A percentile compares a stretch with the other conserved stretches of the same genome.
These are phyloP conservation scores for Melampsora americana DNA, from an alignment of 1,284 basidiomycete genomes.

Conservation along the genomic window DNA sequence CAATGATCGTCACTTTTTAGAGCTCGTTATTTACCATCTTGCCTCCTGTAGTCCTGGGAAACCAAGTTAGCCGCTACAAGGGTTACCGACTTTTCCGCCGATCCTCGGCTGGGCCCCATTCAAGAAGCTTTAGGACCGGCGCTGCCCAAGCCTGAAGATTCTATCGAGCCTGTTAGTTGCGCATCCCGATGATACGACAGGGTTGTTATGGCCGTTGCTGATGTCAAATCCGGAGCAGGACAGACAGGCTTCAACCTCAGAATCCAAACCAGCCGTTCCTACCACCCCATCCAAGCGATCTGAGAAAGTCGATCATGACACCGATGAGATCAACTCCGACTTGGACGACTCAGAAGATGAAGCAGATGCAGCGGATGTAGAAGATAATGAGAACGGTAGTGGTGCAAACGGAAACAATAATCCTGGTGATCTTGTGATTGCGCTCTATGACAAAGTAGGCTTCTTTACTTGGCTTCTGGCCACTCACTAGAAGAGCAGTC, in stretches of 20 bases:
- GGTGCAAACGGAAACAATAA: constrained; percentile 57
- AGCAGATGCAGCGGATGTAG: constrained; percentile 67
- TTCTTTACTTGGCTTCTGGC: constrained; percentile 11
- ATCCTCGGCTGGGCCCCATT: constrained; percentile 38
- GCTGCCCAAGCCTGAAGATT: constrained; percentile 35
- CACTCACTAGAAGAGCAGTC: constrained; percentile 2
- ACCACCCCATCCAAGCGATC: constrained; percentile 27
- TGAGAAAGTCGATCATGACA: constrained; percentile 56
- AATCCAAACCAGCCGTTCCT: constrained; percentile 13
- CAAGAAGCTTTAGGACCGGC: constrained; percentile 37
- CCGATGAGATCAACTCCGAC: constrained; percentile 91
- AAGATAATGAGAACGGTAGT: constrained; percentile 62
- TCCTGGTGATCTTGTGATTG: constrained; percentile 87
- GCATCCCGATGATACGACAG: background rate
- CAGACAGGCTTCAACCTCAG: constrained; percentile 26
- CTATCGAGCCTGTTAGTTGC: constrained; percentile 10
- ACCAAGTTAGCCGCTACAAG: constrained; percentile 39
- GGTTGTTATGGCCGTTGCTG: background rate
- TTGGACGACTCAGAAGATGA: constrained; percentile 76
- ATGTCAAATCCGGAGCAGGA: background rate
- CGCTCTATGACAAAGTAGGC: constrained; percentile 93
- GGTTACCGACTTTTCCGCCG: constrained; percentile 35
- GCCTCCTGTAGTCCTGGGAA: constrained; percentile 36
- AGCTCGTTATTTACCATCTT: background rate
- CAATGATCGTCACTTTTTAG: background rate